A percentile compares a stretch with the other conserved stretches of the same genome.
Conservation (phyloP, 768 basidiomycete genomes). For the Mycena capillaripes region DNA sequence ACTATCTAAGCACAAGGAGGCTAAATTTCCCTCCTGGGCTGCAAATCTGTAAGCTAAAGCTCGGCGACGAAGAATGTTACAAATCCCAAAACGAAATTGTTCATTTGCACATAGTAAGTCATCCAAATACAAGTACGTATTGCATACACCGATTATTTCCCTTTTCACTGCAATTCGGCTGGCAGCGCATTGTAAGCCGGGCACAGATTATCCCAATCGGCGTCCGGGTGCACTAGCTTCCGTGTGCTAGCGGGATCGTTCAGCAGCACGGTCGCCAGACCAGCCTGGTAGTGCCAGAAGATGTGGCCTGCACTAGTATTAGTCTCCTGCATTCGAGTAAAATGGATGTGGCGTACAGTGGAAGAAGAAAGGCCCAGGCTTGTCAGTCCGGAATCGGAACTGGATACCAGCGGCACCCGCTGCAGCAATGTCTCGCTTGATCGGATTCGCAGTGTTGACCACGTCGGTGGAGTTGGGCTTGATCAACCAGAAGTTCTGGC, state of each 20-base stretch:
- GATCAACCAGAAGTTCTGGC: conserved; percentile 55
- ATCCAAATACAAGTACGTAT: background rate
- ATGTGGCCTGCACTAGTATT: conserved; percentile 12
- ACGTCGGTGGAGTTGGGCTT: conserved; percentile 49
- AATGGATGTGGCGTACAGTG: background rate
- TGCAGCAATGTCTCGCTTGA: conserved; percentile 45
- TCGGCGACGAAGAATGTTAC: background rate
- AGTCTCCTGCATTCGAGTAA: background rate
- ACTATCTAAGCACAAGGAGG: too few species aligned
- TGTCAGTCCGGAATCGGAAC: conserved; percentile 69
- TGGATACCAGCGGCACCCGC: conserved; percentile 43
- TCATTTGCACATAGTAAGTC: background rate
- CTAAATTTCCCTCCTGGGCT: too few species aligned
- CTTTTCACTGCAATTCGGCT: background rate
- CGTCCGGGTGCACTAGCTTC: background rate
- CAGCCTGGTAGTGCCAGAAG: conserved; percentile 25
- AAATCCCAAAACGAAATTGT: background rate
- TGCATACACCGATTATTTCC: background rate
- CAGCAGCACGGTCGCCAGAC: conserved; percentile 26
- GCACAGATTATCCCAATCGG: conserved; percentile 1
- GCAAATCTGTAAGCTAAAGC: background rate
- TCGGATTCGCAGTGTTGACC: conserved; percentile 64
- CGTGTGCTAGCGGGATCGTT: background rate
- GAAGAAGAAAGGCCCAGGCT: conserved; percentile 52
- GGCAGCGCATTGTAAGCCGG: conserved; percentile 13